Base-by-base conservation (phyloP, 1,284 basidiomycete species). In the Neotropicomus parvogracilis region DNA sequence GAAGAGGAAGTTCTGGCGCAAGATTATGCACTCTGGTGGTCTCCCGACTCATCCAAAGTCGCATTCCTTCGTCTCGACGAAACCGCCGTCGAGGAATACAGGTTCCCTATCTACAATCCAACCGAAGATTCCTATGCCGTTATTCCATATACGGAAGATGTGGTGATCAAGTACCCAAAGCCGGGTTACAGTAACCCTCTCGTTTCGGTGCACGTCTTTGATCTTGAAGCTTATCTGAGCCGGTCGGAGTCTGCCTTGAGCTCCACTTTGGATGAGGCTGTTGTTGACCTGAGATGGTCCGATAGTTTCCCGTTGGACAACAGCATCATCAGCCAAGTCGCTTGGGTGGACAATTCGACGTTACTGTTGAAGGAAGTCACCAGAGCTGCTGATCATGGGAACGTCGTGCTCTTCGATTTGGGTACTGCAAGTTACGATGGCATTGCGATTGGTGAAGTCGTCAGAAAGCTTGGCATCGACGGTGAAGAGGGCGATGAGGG, bases 31-130 rank as follows among this genome's bases (percentile, higher is more conserved):
- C 73, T 95, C 7, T 98, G 93, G 93, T 97, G 91, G 86, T 87
- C 88, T 24, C 94, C 94, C 0, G 81, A 89, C 56, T 85, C 87
- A 0, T 71, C 77, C 10, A 87, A 86, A 54, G 58, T 98, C 31
- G 91, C 93, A 0, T 99, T 86, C 71, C 80, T 98, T 34, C 73
- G 80, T 13, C 83, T 92, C 52, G 92, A 99, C 67, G 95, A 98
- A 72, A 88, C 88, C 1, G 70, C 77, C 0, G 95, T 99, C 1
- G 83, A 86, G 40, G 85, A 90, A 59, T 99, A 85, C 70, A 78
- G 77, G 41, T 91, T 91, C 67, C 93, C 93, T 4, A 76, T 97
- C 44, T 98, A 95, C 71, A 98, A 97, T 62, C 89, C 90, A 5
- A 82, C 83, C 0, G 71, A 77, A 1, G 75, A 88, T 62, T 71